Evolutionary conservation across 208 protist genomes (phyloP), one percentile per base, ranked within the genome.

Genomic region (Trypanosoma cruzi): DNA sequence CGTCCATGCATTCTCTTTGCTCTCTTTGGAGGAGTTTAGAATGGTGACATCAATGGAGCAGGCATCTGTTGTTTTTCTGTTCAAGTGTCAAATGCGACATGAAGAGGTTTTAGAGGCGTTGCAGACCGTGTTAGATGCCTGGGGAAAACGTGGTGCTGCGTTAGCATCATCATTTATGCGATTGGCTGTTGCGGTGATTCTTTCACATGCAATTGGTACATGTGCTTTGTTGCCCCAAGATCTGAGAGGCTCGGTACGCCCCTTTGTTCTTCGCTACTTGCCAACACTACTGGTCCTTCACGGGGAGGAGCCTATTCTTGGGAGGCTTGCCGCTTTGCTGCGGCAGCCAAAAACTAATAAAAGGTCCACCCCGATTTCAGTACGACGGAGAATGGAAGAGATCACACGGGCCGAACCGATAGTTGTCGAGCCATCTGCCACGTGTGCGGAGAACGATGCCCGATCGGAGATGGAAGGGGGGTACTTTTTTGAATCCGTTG

Each of bases 41-140:
- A 36, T 24, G 28, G 64, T 71, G 32, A 71, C 64, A n/a, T 59
- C 64, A 2, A 31, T 64, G 40, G 71, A 70, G 50, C 48, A 65
- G 24, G 36, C 64, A 14, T 62, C 71, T 22, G 71, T 63, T n/a
- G 58, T 64, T 14, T 71, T 77, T 64, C 20, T 67, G 16, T 77
- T 67, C 50, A 50, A 42, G n/a, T 70, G 63, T 37, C 63, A 77
- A 24, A 58, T 77, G 49, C 42, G 57, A 37, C 71, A 77, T 37
- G 64, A 70, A 24, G 58, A 60, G 26, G 58, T 69, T 22, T 59
- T 77, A 22, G 40, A 61, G 3, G 71, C 64, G 20, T 57, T 71
- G 58, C 71, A 71, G 20, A 56, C 24, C 32, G 67, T 77, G 31
- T 48, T 65, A 22, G 64, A 77, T 28, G 34, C 28, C 8, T 77